phyloP scores from a whole-genome alignment of 1,139 yeast genomes.

The Ogataea hybrid region DNA sequence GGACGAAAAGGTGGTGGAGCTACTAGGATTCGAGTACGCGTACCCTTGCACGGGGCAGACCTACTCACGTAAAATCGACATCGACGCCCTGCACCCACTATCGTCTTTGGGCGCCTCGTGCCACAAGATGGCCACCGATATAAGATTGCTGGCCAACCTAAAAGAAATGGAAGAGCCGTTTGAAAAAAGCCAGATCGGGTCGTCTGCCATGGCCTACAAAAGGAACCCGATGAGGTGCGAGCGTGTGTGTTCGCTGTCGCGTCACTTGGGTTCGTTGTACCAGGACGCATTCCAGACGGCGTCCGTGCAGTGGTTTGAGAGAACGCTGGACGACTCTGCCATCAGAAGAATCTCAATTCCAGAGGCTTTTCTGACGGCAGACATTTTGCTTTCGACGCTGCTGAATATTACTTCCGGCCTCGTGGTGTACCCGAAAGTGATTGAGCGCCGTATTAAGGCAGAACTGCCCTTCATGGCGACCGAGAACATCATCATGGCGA shows the following conservation, averaged over 20 bases:
- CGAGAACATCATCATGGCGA: slow-evolving; percentile 98
- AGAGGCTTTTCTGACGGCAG: slow-evolving; percentile 94
- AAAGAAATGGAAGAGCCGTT: slow-evolving; percentile 98
- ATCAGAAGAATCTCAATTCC: slow-evolving; percentile 97
- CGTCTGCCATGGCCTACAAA: slow-evolving; percentile 99
- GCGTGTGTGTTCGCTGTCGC: slow-evolving; percentile 94
- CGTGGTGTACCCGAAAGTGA: slow-evolving; percentile 97
- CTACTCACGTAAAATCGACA: slow-evolving; percentile 95
- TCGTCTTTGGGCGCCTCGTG: slow-evolving; percentile 96
- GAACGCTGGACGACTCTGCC: slow-evolving; percentile 98
- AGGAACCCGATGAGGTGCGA: slow-evolving; percentile 99
- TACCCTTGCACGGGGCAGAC: slow-evolving; percentile 99
- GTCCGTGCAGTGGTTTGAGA: slow-evolving; percentile 98
- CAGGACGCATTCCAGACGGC: slow-evolving; percentile 96
- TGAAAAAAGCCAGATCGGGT: slow-evolving; percentile 96
- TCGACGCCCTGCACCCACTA: slow-evolving; percentile 88
- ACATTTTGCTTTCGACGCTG: slow-evolving; percentile 85
- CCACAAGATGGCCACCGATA: slow-evolving; percentile 97
- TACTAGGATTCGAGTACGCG: slow-evolving; percentile 89
- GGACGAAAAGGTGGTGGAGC: slow-evolving; percentile 89
- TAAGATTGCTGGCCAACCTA: slow-evolving; percentile 91
- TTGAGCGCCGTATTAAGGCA: slow-evolving; percentile 90
- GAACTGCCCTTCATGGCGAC: slow-evolving; percentile 99
- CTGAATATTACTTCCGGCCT: slow-evolving; percentile 91
- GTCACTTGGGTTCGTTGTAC: slow-evolving; percentile 90